Evolutionary conservation across 1,284 basidiomycete species (phyloP).

Genomic region (Sporisorium scitamineum): DNA sequence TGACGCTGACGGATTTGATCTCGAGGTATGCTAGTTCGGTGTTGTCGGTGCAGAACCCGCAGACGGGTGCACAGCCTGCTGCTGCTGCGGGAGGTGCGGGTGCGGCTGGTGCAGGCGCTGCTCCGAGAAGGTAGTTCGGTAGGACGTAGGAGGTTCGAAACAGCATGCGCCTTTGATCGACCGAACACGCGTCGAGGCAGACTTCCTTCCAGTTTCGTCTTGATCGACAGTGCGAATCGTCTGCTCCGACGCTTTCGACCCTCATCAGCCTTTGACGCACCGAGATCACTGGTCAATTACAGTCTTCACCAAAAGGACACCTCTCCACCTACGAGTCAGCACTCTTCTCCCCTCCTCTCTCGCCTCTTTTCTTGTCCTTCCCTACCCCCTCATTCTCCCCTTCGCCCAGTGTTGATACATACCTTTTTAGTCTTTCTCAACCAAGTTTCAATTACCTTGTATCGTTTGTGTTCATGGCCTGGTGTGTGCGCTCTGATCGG

Average conservation of each 20-base stretch:
- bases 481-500: too few species aligned
- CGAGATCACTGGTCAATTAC: too few species aligned
- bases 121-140: constrained; percentile 15
- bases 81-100: constrained; percentile 1
- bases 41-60: constrained; percentile 55
- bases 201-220: neutral
- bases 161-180: neutral
- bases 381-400: too few species aligned
- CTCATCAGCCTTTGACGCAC: too few species aligned
- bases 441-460: neutral
- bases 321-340: too few species aligned
- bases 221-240: too few species aligned
- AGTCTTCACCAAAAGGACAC: too few species aligned
- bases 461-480: too few species aligned
- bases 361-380: neutral
- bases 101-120: constrained; percentile 9
- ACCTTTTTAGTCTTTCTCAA: neutral
- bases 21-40: constrained; percentile 66
- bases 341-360: neutral
- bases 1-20: constrained; percentile 64
- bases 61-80: constrained; percentile 3
- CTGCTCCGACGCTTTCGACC: too few species aligned
- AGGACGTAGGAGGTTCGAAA: too few species aligned
- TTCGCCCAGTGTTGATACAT: neutral
- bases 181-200: neutral